Evolutionary conservation across 768 basidiomycete genomes (phyloP).

Genomic region (Russula sp.): DNA sequence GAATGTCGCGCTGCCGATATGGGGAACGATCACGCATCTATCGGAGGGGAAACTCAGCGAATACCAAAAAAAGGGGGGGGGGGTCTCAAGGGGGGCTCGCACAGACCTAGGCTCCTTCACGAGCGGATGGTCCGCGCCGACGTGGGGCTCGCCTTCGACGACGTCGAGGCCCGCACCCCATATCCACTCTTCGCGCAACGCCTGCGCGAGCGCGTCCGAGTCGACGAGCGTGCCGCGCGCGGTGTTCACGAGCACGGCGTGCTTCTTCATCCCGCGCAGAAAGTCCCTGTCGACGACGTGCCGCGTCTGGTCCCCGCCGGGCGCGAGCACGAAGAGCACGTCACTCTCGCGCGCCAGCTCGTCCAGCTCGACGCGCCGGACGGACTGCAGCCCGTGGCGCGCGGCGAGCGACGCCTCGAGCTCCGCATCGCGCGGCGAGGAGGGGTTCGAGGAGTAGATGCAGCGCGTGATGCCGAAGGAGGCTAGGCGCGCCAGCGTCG

Average conservation of each 20-base stretch:
- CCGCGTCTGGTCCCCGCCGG: conserved; percentile 62
- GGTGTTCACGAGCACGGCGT: conserved; percentile 78
- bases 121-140: conserved; percentile 69
- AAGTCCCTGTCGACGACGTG: conserved; percentile 71
- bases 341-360: conserved; percentile 76
- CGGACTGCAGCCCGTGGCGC: conserved; percentile 30
- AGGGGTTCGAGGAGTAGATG: conserved; percentile 59
- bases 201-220: conserved; percentile 79
- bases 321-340: conserved; percentile 77
- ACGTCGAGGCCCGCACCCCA: conserved; percentile 94
- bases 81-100: not conserved
- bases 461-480: conserved; percentile 77
- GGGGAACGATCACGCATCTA: conserved; percentile 80
- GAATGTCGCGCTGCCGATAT: conserved; percentile 84
- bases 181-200: conserved; percentile 70
- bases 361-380: conserved; percentile 56
- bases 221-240: conserved; percentile 86
- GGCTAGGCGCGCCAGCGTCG: conserved; percentile 68
- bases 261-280: conserved; percentile 78
- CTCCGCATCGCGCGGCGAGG: conserved; percentile 38
- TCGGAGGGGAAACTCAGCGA: not conserved
- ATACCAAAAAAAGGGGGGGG: not conserved
- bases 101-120: conserved; percentile 68
- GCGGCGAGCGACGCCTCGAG: conserved; percentile 35
- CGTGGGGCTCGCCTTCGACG: conserved; percentile 83